Conservation (phyloP, 2,329 filamentous ascomycete species). For the Acephala macrosclerotiorum region DNA sequence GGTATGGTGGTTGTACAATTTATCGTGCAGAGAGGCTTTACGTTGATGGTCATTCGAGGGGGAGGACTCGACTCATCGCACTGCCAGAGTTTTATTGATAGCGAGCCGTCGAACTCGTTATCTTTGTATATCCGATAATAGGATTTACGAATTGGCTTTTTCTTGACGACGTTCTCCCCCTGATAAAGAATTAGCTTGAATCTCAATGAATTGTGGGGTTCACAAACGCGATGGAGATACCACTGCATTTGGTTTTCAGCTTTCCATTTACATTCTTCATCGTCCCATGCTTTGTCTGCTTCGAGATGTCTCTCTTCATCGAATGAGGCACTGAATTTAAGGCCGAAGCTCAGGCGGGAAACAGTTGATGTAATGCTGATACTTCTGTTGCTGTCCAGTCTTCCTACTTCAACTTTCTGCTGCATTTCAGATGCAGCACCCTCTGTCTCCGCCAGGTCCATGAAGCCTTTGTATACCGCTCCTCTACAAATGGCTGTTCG, state of each 20-base stretch:
- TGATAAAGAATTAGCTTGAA: not conserved
- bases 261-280: not conserved
- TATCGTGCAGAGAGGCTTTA: not conserved
- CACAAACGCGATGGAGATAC: not conserved
- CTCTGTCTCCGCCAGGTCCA: not conserved
- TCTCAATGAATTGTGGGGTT: not conserved
- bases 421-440: not conserved
- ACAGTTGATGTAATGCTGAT: not conserved
- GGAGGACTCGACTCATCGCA: not conserved
- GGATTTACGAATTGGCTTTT: not conserved
- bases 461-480: slow-evolving; percentile 12
- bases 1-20: not conserved
- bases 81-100: not conserved
- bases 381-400: too few relatives aligned
- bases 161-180: not conserved
- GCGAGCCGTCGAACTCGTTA: not conserved
- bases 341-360: not conserved
- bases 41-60: not conserved
- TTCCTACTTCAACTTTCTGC: too few relatives aligned
- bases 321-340: not conserved
- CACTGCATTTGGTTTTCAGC: not conserved
- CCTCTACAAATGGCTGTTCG: slow-evolving; percentile 13
- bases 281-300: not conserved
- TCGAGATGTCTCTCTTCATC: not conserved
- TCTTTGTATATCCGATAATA: not conserved